phyloP scores from a whole-genome alignment of 164 flowering plant species.

The Vitis rupestris region DNA sequence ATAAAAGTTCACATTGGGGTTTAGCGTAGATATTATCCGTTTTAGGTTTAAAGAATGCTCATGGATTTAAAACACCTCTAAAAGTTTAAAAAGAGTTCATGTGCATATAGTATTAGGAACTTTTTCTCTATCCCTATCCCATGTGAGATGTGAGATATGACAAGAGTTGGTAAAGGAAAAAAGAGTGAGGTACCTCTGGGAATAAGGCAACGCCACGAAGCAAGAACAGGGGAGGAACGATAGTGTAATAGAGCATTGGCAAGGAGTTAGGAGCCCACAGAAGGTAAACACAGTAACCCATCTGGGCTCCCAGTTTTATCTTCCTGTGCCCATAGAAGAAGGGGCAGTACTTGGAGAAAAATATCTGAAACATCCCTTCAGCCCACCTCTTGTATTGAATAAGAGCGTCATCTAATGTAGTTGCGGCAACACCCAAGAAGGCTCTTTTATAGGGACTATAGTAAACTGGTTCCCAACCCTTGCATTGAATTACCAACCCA shows the following conservation, averaged over 20 bases:
- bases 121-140: no score
- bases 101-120: no score
- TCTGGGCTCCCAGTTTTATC: conserved; percentile 42
- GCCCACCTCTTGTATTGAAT: conserved; percentile 59
- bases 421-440: conserved; percentile 52
- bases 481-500: conserved; percentile 52
- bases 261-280: conserved; percentile 49
- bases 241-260: conserved; percentile 37
- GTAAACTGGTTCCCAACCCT: conserved; percentile 55
- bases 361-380: conserved; percentile 54
- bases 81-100: no score
- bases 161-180: neutral
- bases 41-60: no score
- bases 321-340: conserved; percentile 40
- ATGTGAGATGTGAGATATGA: no score
- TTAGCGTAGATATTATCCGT: no score
- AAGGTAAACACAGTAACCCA: conserved; percentile 49
- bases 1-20: no score
- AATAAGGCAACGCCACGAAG: conserved; percentile 29
- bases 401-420: conserved; percentile 35
- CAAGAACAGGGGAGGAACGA: conserved; percentile 37
- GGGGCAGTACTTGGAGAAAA: conserved; percentile 55
- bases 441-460: conserved; percentile 44
- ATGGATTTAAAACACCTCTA: no score
- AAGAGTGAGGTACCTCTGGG: conserved; percentile 27